phyloP scores from a whole-genome alignment of 1,139 yeast genomes.

The Wickerhamomyces sp. region DNA sequence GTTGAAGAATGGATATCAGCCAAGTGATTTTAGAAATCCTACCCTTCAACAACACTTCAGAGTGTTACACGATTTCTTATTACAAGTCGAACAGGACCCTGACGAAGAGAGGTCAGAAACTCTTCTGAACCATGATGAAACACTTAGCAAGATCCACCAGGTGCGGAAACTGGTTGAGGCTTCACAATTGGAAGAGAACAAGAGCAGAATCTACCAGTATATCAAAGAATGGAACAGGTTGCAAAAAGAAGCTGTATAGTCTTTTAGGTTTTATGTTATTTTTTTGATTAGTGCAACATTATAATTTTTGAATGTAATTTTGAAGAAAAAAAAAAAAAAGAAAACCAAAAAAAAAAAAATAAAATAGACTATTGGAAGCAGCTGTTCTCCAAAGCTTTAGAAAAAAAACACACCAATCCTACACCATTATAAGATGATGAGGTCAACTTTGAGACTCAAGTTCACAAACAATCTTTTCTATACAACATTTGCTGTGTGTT shows the following conservation, averaged over 20 bases:
- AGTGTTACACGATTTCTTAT: conserved; percentile 58
- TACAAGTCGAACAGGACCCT: conserved; percentile 51
- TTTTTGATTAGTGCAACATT: too few species aligned
- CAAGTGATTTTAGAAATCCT: conserved; percentile 62
- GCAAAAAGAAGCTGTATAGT: conserved; percentile 4
- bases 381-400: too few species aligned
- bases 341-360: too few species aligned
- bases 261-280: too few species aligned
- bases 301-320: too few species aligned
- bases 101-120: conserved; percentile 21
- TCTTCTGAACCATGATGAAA: conserved; percentile 28
- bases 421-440: conserved; percentile 18
- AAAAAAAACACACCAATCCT: too few species aligned
- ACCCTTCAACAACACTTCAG: conserved; percentile 62
- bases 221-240: conserved; percentile 19
- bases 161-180: conserved; percentile 18
- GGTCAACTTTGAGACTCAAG: conserved; percentile 32
- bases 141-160: conserved; percentile 25
- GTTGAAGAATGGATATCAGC: conserved; percentile 47
- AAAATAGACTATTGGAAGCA: too few species aligned
- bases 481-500: conserved; percentile 36
- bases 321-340: too few species aligned
- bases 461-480: conserved; percentile 33
- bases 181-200: conserved; percentile 10
- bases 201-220: conserved; percentile 6